Conservation (phyloP, 1,284 basidiomycete species). For the Fomitopsis schrenkii region DNA sequence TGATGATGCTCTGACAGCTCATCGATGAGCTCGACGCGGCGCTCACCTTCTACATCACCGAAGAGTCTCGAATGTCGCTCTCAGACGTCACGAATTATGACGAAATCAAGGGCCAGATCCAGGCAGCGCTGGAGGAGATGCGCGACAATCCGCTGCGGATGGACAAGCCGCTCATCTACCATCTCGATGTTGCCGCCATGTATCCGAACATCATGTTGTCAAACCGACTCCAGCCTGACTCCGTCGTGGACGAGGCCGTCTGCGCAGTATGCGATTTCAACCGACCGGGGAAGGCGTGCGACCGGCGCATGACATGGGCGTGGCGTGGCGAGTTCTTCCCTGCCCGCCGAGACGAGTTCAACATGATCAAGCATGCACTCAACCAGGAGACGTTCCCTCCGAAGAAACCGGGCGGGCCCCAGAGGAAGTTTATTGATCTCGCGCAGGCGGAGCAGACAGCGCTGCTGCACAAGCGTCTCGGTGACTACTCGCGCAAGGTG, state of each 20-base stretch:
- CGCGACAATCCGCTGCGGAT: conserved; percentile 88
- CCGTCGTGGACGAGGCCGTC: conserved; percentile 93
- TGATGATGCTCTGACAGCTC: conserved; percentile 47
- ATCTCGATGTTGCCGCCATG: conserved; percentile 99
- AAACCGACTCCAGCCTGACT: conserved; percentile 97
- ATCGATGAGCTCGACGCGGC: conserved; percentile 95
- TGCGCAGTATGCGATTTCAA: conserved; percentile 99
- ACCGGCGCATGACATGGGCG: conserved; percentile 94
- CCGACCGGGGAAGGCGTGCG: conserved; percentile 92
- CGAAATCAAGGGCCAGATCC: conserved; percentile 84
- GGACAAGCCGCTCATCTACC: conserved; percentile 96
- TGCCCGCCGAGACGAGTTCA: conserved; percentile 95
- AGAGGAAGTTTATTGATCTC: conserved; percentile 84
- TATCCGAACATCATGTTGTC: conserved; percentile 99
- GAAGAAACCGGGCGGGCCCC: conserved; percentile 68
- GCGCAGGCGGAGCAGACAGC: conserved; percentile 87
- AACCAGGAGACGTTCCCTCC: conserved; percentile 94
- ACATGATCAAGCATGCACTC: conserved; percentile 98
- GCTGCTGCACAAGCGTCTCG: conserved; percentile 92
- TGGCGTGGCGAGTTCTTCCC: conserved; percentile 99
- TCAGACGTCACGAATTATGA: conserved; percentile 95
- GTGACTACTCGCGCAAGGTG: conserved; percentile 98
- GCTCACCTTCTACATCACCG: conserved; percentile 83
- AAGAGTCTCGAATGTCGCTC: conserved; percentile 81
- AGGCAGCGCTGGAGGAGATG: conserved; percentile 78